Evolutionary conservation across 768 basidiomycete species (phyloP), one percentile per base, ranked within the genome.

Genomic region (Asterophora lycoperdoides): DNA sequence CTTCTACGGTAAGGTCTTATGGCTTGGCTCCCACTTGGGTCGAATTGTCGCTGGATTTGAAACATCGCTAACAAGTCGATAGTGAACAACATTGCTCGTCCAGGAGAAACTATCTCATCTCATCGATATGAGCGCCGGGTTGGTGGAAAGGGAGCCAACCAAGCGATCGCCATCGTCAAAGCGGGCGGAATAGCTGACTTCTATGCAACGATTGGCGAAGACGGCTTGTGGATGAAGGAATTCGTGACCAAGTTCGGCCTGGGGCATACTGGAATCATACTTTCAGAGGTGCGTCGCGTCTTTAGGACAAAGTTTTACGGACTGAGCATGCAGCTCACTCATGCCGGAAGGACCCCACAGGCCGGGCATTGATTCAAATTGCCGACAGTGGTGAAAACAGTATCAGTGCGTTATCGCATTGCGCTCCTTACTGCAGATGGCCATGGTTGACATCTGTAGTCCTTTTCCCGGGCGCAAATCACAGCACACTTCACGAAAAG

Each of bases 71-170:
- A 18, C 37, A 46, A 43, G 10, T 19, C 32, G 26, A 32, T 29
- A 83, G 82, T 84, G 11, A 64, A 71, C 33, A 63, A 71, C 43
- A 75, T 84, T 32, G 76, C 72, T 13, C 73, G 71, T 30, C 78
- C 81, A 1, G 81, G 81, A 26, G 75, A 83, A 62, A 84, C 81
- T 4, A 75, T 81, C 23, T 80, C 79, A 1, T 81, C 82, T 7
- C 61, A 64, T 23, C 58, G 53, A 1, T 73, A 78, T 44, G 73
- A 75, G 42, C 72, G 75, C 42, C 70, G 76, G 0, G 68, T 75
- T 2, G 81, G 82, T 4, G 82, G 81, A 1, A 83, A 83, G 59
- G 82, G 82, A 29, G 81, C 78, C 8, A 84, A 84, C 60, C 81
- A 84, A 60, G 78, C 82, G 5, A 75, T 77, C 5, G 79, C 81